Evolutionary conservation across 2,329 filamentous ascomycete genomes (phyloP).

Genomic region (Fusarium coffeatum): DNA sequence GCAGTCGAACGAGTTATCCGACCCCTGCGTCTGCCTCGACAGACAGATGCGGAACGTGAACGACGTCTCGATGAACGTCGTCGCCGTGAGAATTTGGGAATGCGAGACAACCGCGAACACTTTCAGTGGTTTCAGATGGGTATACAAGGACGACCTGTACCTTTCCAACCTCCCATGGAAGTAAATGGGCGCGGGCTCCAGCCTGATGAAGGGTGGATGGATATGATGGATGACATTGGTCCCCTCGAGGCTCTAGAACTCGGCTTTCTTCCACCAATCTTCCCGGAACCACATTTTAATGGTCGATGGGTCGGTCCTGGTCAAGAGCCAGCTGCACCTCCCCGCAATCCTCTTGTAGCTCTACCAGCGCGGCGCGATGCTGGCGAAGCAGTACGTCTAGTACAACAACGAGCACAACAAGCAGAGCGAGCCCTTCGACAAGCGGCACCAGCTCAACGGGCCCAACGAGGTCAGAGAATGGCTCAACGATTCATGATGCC

Average conservation of each 20-base stretch:
- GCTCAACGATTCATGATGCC: neutral
- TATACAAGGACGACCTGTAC: neutral
- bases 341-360: neutral
- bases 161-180: neutral
- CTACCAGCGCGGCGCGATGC: neutral
- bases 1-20: neutral
- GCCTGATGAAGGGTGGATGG: neutral
- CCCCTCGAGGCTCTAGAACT: neutral
- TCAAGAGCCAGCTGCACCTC: neutral
- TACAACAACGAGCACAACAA: neutral
- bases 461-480: neutral
- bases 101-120: neutral
- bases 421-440: neutral
- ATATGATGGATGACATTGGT: neutral
- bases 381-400: neutral
- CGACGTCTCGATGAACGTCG: neutral
- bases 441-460: neutral
- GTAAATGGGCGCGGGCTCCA: neutral
- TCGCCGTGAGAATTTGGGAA: neutral
- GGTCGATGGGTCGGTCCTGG: neutral
- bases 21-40: neutral
- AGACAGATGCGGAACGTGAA: neutral
- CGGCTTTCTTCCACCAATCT: neutral
- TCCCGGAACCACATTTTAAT: neutral
- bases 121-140: neutral